These are phyloP conservation scores for Coemansia erecta DNA, from an alignment of 192 early-diverging fungal genomes.

Conservation along the genomic window DNA sequence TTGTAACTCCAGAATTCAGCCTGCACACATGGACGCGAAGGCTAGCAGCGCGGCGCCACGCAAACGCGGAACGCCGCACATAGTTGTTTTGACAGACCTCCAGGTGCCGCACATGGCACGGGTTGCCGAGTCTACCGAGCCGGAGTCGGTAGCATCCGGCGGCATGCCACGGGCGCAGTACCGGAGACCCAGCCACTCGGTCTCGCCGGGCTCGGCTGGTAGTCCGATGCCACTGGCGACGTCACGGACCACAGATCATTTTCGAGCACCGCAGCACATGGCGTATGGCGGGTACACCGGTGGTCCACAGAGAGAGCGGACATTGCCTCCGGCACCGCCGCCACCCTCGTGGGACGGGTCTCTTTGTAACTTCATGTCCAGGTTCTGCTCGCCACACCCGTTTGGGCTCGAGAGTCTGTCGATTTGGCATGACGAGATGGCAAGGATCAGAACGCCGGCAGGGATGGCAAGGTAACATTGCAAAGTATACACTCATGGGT, in stretches of 20 bases:
- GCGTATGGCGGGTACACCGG: too few species aligned
- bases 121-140: conserved; percentile 10
- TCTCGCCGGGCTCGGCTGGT: conserved; percentile 7
- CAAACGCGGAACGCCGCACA: conserved; percentile 23
- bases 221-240: conserved; percentile 22
- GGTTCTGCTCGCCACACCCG: conserved; percentile 37
- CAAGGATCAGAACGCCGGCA: conserved; percentile 18
- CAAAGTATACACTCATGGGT: too few species aligned
- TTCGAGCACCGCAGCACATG: conserved; percentile 8
- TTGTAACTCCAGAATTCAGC: too few species aligned
- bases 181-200: not conserved
- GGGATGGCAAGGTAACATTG: conserved; percentile 14
- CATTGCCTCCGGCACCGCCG: conserved; percentile 8
- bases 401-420: conserved; percentile 42
- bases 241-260: conserved; percentile 40
- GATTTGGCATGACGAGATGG: conserved; percentile 48
- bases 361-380: conserved; percentile 29
- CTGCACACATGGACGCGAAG: conserved; percentile 1
- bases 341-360: conserved; percentile 36
- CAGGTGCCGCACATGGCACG: conserved; percentile 32
- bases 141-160: conserved; percentile 7
- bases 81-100: conserved; percentile 11
- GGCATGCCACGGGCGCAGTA: conserved; percentile 32
- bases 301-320: not conserved
- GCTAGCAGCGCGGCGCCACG: not conserved